Evolutionary conservation across 306 rosid genomes (phyloP), one percentile per base, ranked within the genome.

Genomic region (Fragaria ananassa): DNA sequence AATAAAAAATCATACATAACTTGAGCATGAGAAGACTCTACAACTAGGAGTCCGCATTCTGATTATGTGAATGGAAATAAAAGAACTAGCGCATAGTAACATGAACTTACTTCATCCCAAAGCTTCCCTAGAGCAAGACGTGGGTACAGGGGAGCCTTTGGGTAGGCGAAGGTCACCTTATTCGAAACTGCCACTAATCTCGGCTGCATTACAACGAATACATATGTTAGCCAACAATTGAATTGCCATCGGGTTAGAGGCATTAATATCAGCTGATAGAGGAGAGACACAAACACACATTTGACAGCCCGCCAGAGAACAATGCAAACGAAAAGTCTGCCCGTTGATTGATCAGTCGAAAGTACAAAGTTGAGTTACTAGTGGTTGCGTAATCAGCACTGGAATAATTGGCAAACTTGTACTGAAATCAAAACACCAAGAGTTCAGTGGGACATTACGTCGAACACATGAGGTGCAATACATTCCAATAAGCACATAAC

Each of bases 241-340:
- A 58, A 58, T 0, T 25, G 3, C 29, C 4, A n/a, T 2, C 3
- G 5, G 37, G 3, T 41, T 3, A 41, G 37, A 39, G n/a, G 29
- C 1, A 45, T 0, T 27, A 56, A 27, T 27, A 27, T 27, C 29
- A 62, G 11, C 60, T 44, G 31, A 66, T 23, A 23, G 27, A 76
- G 42, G 39, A 7, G 19, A 35, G 31, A 67, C 19, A 51, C 15
- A 42, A 35, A 73, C 88, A 1, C 47, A 95, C 98, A 76, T 92
- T 88, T 64, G 78, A 76, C 63, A 92, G 54, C 25, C 97, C 89
- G 12, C 97, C 91, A 8, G 97, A 82, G 77, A 95, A 92, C 72
- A 95, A 84, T 10, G 88, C 97, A 75, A 95, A 90, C 23, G 98
- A 95, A 83, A 95, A 92, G 85, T 95, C 96, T 46, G 97, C 89